Evolutionary conservation across 2,329 filamentous ascomycete species (phyloP), one percentile per base, ranked within the genome.

Genomic region (Talaromyces pinophilus): DNA sequence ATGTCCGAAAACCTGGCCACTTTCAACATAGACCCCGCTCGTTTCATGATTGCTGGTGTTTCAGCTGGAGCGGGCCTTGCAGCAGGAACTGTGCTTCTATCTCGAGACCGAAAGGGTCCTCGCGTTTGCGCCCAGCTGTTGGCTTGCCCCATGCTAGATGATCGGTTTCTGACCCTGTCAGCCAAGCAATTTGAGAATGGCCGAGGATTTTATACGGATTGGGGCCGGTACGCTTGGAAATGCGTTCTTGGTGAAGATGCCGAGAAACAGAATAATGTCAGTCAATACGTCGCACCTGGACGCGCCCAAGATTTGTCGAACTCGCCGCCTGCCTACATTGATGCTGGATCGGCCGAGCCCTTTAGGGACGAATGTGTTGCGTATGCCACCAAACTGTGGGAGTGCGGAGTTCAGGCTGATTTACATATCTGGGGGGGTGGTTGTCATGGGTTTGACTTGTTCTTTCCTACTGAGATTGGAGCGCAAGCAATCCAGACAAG

Each of bases 401-500:
- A 59, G 30, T 52, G 48, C 25, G 52, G 62, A 11, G 28, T 40
- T 28, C 62, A 64, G 22, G 62, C 52, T 28, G 30, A 59, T 57
- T 40, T 64, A 19, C 62, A 55, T 11, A 42, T 64, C 50, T 64
- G 62, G 62, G 52, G 52, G 15, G 62, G 52, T 5, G 62, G 48
- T 13, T 64, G 52, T 42, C 62, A 64, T 59, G 60, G 19, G 5
- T 62, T 62, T 52, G 60, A 62, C 48, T 46, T 62, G 19, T 62
- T 62, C 19, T 62, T 28, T 33, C 40, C 40, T 17, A 50, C 40
- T 4, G 40, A 62, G 33, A 33, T 62, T 50, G 60, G 60, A 38
- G 42, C 25, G 3, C 35, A 62, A 22, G 60, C 60, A 5, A 35
- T 38, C 17, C 28, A 25, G 42, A 52, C 60, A 38, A 50, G 60